Evolutionary conservation across 257 asterid genomes (phyloP), one percentile per base, ranked within the genome.

Genomic region (Petrea volubilis): DNA sequence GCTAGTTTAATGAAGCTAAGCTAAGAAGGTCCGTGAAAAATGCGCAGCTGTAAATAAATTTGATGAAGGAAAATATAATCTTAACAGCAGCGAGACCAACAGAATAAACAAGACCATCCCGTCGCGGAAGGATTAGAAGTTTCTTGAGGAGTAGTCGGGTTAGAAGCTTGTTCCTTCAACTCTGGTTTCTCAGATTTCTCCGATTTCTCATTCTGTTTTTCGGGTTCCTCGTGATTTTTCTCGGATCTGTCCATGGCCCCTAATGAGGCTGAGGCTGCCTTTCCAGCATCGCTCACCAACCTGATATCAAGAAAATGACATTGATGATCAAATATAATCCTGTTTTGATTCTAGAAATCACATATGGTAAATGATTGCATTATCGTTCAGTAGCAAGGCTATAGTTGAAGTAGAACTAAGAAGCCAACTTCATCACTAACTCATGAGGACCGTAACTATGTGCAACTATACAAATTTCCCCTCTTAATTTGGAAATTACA

Each of bases 21-120:
- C 23, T 62, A 49, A 18, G 17, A 10, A 9, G 20, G 15, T 47
- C 71, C 17, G 55, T 5, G 44, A 53, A 56, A 2, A 36, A 55
- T 51, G 18, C 12, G 58, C 56, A 56, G 33, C 25, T 2, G 40
- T 7, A 12, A 38, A 49, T 29, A 70, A 13, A 2, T 34, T 13
- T 38, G 29, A 27, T 11, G 18, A 36, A 23, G 28, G 38, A 46
- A 44, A n/a, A 17, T 6, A 50, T 10, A 21, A 41, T 66, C 56
- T 75, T 49, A 82, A 29, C 84, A 76, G 74, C 82, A 79, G 15
- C 78, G 62, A 67, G 84, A 77, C 83, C 77, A 79, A 60, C 85
- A 80, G 28, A 79, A 75, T 74, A 83, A 75, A 64, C 75, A 74
- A 52, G 60, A 73, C 83, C 80, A 79, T 57, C 68, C 51, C 11